Base-by-base conservation (phyloP, 371 early-diverging fungal species). In the Coemansia sp. region DNA sequence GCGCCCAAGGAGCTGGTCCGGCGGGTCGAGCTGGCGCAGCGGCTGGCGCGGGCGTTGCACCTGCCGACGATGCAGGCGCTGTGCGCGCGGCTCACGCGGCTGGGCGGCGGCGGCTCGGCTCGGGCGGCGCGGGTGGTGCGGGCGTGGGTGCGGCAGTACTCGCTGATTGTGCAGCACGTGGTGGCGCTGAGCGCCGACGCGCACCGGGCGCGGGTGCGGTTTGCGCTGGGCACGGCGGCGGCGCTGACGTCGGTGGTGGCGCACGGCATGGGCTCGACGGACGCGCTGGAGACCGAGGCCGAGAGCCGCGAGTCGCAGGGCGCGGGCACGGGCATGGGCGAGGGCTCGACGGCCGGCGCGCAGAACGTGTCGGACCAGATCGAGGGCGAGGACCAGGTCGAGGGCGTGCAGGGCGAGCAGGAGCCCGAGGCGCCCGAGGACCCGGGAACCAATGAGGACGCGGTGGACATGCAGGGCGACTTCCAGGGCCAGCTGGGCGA, bases 301-400 rank as follows among this genome's bases (percentile, higher is more conserved):
- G 24, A 60, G 60, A 69, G 62, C 39, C 47, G 55, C 31, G 70
- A 64, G 36, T 49, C 62, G 1, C 50, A 52, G 55, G 42, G 58
- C 36, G 38, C 48, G n/a, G 83, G 77, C 16, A 70, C 69, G 24
- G 98, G 98, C 29, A 91, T 90, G n/a, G 98, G 98, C 77, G 89
- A 95, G 61, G 99, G 96, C 24, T 94, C 96, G 62, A 97, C 97
- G 8, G 89, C 91, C 37, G 99, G 99, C 55, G 85, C 83, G 42
- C 93, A 96, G 79, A 95, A 98, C 67, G 97, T 99, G 33, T 92
- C 92, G 67, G 90, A 97, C 54, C 92, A 95, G 72, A 94, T 99
- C 72, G 99, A 98, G 72, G 88, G 95, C 72, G 92, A 95, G 77
- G 95, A 94, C 38, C 94, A 99, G 77, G 91, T 97, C 2, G 87